A percentile compares a stretch with the other conserved stretches of the same genome.
Evolutionary conservation across 306 rosid species (phyloP).

Genomic region (Vachellia collinsii): DNA sequence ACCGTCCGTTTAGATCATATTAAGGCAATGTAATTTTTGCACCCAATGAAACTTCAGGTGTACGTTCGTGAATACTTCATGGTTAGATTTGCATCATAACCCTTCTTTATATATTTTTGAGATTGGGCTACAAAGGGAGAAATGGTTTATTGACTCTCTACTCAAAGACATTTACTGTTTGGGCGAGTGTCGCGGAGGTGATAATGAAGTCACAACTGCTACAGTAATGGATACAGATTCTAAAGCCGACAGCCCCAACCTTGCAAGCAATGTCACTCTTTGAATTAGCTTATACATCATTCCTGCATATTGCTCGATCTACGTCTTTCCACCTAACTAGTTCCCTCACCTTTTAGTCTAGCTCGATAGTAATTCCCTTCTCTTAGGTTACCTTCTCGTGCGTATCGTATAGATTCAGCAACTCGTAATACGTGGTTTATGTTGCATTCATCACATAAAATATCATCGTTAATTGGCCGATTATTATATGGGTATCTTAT

Average conservation of each 20-base stretch:
- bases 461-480: too few species aligned
- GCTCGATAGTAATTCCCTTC: too few species aligned
- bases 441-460: too few species aligned
- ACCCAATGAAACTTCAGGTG: too few species aligned
- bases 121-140: not conserved
- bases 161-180: not conserved
- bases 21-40: too few species aligned
- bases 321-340: conserved; percentile 25
- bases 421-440: not conserved
- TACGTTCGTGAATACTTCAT: too few species aligned
- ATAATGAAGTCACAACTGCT: conserved; percentile 28
- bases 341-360: not conserved
- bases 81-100: too few species aligned
- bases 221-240: conserved; percentile 35
- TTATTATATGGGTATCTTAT: too few species aligned
- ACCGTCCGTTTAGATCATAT: too few species aligned
- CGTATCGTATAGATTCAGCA: not conserved
- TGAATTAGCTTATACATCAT: conserved; percentile 31
- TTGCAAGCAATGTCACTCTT: conserved; percentile 43
- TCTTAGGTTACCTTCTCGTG: not conserved
- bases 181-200: conserved; percentile 28
- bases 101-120: too few species aligned
- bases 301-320: conserved; percentile 20
- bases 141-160: not conserved
- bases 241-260: conserved; percentile 43